Evolutionary conservation across 768 basidiomycete species (phyloP), one percentile per base, ranked within the genome.

Genomic region (Leccinum incarnatum): DNA sequence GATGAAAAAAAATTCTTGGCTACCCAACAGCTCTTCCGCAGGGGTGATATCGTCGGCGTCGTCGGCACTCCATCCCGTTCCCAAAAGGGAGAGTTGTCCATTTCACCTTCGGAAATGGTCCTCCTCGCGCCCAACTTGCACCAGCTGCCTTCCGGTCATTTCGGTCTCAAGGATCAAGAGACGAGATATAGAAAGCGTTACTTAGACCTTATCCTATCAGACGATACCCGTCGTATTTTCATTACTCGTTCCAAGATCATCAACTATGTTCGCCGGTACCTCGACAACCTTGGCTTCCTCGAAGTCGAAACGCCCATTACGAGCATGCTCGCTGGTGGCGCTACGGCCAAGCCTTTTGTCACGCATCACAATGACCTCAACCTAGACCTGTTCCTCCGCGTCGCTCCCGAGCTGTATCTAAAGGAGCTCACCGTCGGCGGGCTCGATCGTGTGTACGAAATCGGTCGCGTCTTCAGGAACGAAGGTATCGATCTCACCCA

Each of bases 301-400:
- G 97, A 99, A 76, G 95, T 98, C 62, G 96, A 99, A 77, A 99
- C 97, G 1, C 97, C 97, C 6, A 97, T 99, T 82, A 99, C 91
- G 76, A 95, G 89, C 68, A 84, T 97, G 79, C 84, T 92, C 65
- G 97, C 97, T 1, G 97, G 97, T 27, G 97, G 97, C 56, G 97
- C 97, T 14, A 98, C 95, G 1, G 97, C 97, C 66, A 98, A 98
- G 81, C 97, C 97, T 3, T 99, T 99, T 79, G 71, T 99, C 72
- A 99, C 96, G 0, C 97, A 98, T 73, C 97, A 99, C 78, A 99
- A 99, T 78, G 96, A 98, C 72, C 90, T 99, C 61, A 81, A 93
- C 74, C 87, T 98, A 68, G 95, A 99, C 73, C 80, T 99, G 10
- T 98, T 89, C 83, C 89, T 99, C 63, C 95, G 97, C 62, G 85